Percentiles rank a stretch among this genome's conserved stretches.
phyloP scores from a whole-genome alignment of 768 basidiomycete genomes.

The Mycena vulgaris region DNA sequence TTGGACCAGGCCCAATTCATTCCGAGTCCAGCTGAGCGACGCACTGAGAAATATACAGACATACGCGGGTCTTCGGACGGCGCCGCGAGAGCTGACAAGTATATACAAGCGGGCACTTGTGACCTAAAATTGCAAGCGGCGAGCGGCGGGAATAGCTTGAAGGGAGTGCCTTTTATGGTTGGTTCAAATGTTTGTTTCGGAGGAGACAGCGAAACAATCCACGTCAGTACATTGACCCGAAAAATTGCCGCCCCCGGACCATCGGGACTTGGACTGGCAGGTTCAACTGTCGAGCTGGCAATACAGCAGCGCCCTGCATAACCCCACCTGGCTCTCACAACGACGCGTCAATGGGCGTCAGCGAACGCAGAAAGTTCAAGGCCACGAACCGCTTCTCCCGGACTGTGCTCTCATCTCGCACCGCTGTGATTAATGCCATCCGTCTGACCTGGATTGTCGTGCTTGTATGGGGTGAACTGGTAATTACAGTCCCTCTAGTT shows the following conservation, averaged over 20 bases:
- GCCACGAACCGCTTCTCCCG: conserved; percentile 30
- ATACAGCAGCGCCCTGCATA: too few relatives aligned
- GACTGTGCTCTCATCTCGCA: conserved; percentile 42
- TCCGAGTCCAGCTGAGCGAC: too few relatives aligned
- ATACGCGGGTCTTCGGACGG: neutral
- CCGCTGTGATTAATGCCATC: conserved; percentile 58
- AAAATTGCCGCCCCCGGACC: neutral
- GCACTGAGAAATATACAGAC: neutral
- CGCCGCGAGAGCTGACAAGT: too few relatives aligned
- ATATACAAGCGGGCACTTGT: too few relatives aligned
- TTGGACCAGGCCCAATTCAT: too few relatives aligned
- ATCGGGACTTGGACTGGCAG: neutral
- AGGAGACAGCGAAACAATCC: neutral
- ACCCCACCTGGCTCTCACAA: neutral
- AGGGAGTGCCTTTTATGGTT: neutral
- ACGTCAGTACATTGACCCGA: neutral
- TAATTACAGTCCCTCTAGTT: neutral
- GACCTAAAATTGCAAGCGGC: too few relatives aligned
- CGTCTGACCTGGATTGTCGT: conserved; percentile 68
- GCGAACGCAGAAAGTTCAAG: conserved; percentile 36
- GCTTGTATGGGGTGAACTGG: conserved; percentile 76
- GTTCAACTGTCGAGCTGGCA: conserved; percentile 3
- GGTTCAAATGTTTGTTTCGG: neutral
- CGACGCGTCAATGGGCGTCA: conserved; percentile 37
- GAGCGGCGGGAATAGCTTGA: too few relatives aligned